These are phyloP conservation scores for Rhynchosporium agropyri DNA, from an alignment of 2,329 filamentous ascomycete species.

Conservation along the genomic window DNA sequence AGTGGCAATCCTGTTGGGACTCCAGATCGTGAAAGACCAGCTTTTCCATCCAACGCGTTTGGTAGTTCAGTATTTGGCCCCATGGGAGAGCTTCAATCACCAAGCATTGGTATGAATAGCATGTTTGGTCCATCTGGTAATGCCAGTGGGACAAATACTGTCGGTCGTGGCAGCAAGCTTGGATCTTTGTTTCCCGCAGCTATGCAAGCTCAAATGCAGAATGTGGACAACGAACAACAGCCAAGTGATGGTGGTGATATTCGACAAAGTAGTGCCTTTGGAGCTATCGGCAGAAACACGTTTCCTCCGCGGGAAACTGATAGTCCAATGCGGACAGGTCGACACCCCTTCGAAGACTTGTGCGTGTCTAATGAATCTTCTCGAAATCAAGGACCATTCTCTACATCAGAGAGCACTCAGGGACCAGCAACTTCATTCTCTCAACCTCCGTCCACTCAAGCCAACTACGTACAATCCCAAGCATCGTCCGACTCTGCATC, in stretches of 20 bases:
- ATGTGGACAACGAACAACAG: slow-evolving; percentile 62
- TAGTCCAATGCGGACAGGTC: slow-evolving; percentile 58
- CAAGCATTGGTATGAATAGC: slow-evolving; percentile 66
- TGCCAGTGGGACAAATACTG: slow-evolving; percentile 60
- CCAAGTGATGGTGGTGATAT: slow-evolving; percentile 62
- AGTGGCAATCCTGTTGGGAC: slow-evolving; percentile 66
- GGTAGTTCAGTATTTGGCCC: slow-evolving; percentile 81
- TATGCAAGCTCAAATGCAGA: slow-evolving; percentile 90
- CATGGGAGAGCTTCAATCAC: slow-evolving; percentile 77
- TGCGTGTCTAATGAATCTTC: slow-evolving; percentile 34
- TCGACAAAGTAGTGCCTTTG: slow-evolving; percentile 63
- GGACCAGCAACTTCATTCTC: slow-evolving; percentile 35
- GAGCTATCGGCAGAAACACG: slow-evolving; percentile 66
- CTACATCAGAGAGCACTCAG: slow-evolving; percentile 36
- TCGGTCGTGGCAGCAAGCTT: slow-evolving; percentile 79
- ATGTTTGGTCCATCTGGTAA: slow-evolving; percentile 67
- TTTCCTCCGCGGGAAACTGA: slow-evolving; percentile 62
- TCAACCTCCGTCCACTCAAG: slow-evolving; percentile 36
- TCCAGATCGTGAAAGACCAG: slow-evolving; percentile 64
- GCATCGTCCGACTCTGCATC: slow-evolving; percentile 54
- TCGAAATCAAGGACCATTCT: slow-evolving; percentile 35
- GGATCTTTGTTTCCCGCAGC: slow-evolving; percentile 84
- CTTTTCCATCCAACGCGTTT: slow-evolving; percentile 59
- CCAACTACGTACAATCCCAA: slow-evolving; percentile 41
- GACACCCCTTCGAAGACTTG: slow-evolving; percentile 58